Conservation (phyloP, 106 monocot species). For the Hemerocallis citrina region DNA sequence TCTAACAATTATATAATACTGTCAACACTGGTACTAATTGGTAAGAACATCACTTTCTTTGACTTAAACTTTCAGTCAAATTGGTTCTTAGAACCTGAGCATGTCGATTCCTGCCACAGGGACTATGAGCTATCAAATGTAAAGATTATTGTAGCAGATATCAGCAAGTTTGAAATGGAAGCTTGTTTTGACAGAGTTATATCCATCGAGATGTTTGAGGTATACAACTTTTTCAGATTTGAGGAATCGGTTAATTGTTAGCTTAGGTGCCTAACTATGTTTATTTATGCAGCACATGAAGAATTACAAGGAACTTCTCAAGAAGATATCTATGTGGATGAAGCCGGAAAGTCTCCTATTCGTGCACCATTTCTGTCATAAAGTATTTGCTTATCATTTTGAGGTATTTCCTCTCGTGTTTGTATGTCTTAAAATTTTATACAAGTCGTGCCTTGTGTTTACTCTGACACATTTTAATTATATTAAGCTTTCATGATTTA, state of each 20-base stretch:
- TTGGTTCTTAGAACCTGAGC: not conserved
- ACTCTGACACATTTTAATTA: not conserved
- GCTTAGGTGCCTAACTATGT: not conserved
- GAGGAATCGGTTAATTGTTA: not conserved
- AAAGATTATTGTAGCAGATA: conserved; percentile 82
- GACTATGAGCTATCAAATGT: conserved; percentile 61
- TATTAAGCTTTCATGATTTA: not conserved
- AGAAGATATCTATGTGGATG: conserved; percentile 94
- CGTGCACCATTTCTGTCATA: conserved; percentile 90
- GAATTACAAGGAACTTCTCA: conserved; percentile 85
- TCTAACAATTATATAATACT: too few species aligned
- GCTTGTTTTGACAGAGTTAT: conserved; percentile 75
- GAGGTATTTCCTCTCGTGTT: conserved; percentile 40
- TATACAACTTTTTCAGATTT: conserved; percentile 4
- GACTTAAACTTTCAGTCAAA: not conserved
- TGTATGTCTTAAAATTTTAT: not conserved
- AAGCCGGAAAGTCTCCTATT: conserved; percentile 72
- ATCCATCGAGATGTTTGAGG: conserved; percentile 99
- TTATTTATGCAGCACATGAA: conserved; percentile 76
- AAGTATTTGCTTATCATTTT: conserved; percentile 89
- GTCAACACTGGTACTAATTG: too few species aligned
- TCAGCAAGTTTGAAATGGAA: conserved; percentile 87
- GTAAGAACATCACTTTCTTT: too few species aligned
- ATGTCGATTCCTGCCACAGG: conserved; percentile 24
- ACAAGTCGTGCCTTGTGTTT: not conserved